Evolutionary conservation across 2,329 filamentous ascomycete genomes (phyloP).

Genomic region (Calonectria fujianensis): DNA sequence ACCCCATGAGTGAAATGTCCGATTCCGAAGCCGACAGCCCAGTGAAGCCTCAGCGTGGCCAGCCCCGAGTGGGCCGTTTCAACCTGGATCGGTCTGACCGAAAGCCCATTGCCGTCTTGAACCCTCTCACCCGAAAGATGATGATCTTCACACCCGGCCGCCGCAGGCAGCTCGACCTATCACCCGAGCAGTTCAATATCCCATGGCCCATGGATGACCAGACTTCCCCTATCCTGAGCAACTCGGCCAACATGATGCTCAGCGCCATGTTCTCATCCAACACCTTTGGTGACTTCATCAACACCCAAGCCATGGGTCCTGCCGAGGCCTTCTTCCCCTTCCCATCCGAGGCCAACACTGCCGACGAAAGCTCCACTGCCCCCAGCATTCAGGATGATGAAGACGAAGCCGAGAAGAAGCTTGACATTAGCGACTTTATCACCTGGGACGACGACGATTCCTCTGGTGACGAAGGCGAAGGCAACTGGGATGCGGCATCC

Average conservation of each 20-base stretch:
- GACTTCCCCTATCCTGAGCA: conserved; percentile 76
- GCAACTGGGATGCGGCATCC: conserved; percentile 70
- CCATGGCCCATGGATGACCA: conserved; percentile 65
- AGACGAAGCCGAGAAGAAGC: conserved; percentile 78
- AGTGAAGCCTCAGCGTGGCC: conserved; percentile 68
- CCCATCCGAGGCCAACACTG: conserved; percentile 74
- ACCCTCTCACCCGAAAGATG: conserved; percentile 75
- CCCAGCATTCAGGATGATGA: conserved; percentile 68
- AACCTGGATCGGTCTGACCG: conserved; percentile 72
- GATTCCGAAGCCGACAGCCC: conserved; percentile 71
- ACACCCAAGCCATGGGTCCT: conserved; percentile 81
- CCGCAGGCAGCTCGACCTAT: conserved; percentile 70
- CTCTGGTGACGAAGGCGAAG: conserved; percentile 76
- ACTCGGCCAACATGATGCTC: conserved; percentile 86
- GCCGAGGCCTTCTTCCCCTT: conserved; percentile 86
- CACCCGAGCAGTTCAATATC: conserved; percentile 73
- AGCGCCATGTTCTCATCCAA: conserved; percentile 79
- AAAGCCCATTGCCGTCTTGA: conserved; percentile 76
- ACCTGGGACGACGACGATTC: conserved; percentile 77
- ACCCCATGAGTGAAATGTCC: conserved; percentile 63
- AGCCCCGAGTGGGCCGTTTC: conserved; percentile 73
- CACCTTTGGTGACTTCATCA: conserved; percentile 74
- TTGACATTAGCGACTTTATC: conserved; percentile 84
- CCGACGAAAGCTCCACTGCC: conserved; percentile 67
- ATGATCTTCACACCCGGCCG: conserved; percentile 77